Evolutionary conservation across 2,329 filamentous ascomycete genomes (phyloP).

Genomic region (Westerdykella ornata): DNA sequence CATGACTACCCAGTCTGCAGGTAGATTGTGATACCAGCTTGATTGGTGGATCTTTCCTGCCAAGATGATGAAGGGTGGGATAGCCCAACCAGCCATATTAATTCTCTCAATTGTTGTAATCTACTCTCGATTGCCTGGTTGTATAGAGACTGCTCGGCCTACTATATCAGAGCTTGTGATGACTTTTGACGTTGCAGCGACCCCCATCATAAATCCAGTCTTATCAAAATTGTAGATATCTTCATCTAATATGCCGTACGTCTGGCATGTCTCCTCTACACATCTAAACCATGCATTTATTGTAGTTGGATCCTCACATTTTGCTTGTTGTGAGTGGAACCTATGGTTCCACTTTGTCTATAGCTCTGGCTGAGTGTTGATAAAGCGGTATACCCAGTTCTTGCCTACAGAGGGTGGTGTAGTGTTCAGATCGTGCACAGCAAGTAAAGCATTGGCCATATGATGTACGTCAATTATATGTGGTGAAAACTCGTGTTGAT

Average conservation of each 20-base stretch:
- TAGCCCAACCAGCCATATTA: conserved; percentile 2
- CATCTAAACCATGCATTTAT: conserved; percentile 8
- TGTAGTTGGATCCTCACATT: conserved; percentile 3
- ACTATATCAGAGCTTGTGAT: too few species aligned
- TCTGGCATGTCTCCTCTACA: conserved; percentile 5
- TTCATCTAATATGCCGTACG: conserved; percentile 4
- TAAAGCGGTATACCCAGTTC: conserved; percentile 6
- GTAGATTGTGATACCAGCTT: conserved; percentile 17
- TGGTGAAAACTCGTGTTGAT: too few species aligned
- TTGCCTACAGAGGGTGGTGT: conserved; percentile 6
- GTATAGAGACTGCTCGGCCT: too few species aligned
- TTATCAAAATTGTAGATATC: too few species aligned
- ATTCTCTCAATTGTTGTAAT: conserved; percentile 10
- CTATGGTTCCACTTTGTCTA: conserved; percentile 8
- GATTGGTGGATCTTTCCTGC: conserved; percentile 10
- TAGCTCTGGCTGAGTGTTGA: conserved; percentile 7
- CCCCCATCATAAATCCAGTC: too few species aligned
- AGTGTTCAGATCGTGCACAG: too few species aligned
- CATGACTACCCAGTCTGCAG: conserved; percentile 5
- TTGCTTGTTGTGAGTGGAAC: too few species aligned
- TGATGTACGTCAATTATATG: too few species aligned
- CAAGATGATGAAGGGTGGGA: too few species aligned
- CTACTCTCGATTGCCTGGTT: too few species aligned
- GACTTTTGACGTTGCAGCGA: too few species aligned
- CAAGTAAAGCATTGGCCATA: too few species aligned